Evolutionary conservation across 371 early-diverging fungal genomes (phyloP), one percentile per base, ranked within the genome.

Genomic region (Catenaria anguillulae): DNA sequence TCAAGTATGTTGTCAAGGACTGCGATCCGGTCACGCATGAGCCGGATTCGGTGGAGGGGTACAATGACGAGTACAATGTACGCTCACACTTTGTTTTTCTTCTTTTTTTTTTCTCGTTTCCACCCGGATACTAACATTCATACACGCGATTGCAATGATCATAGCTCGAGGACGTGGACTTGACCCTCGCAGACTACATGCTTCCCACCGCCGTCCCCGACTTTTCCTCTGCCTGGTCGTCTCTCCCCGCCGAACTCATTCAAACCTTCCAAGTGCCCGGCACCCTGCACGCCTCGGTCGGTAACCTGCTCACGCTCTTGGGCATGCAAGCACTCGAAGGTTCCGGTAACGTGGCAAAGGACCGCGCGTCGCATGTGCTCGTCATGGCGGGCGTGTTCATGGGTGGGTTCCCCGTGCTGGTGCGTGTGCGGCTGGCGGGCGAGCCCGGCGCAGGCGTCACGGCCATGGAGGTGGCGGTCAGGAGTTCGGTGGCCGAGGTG

Each of bases 21-120:
- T 92, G 90, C 70, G 98, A 96, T 70, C 93, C 97, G 37, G 77
- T 82, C 17, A 89, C 88, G 19, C 87, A 86, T 34, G 92, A 92
- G 68, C 83, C 90, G 8, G 89, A 90, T 65, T 64, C 66, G 15
- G 88, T 88, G 37, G 85, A 86, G 66, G 97, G 97, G 17, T 94
- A 88, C 62, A 93, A 93, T 56, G 96, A 93, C 67, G 94, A 93
- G 71, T 95, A 94, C 71, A 79, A 77, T 70, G 83, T 77, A 69
- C 60, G 64, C n/a, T n/a, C n/a, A n/a, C n/a, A n/a, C n/a, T n/a
- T n/a, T n/a, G n/a, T 34, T 40, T 33, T 43, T 24, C 33, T 48
- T 10, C 26, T 64, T 3, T 46, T 48, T 17, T 42, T 64, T 3
- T 56, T 50, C 34, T n/a, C n/a, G n/a, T n/a, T n/a, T n/a, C n/a